A percentile compares a stretch with the other conserved stretches of the same genome.
Evolutionary conservation across 345 rosid species (phyloP).

Genomic region (Melastoma malabathricum): DNA sequence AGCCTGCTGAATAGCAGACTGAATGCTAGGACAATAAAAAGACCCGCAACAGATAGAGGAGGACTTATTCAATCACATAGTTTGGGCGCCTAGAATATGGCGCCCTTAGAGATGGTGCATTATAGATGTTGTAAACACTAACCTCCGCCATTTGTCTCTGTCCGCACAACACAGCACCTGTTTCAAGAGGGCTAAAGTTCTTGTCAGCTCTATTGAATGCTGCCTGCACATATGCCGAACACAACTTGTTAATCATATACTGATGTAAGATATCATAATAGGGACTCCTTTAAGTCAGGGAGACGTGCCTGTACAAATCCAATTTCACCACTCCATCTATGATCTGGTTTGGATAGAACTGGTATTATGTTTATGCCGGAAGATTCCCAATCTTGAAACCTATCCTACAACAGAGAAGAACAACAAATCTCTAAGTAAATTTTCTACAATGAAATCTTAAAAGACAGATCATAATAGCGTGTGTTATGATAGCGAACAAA

Average conservation of each 20-base stretch:
- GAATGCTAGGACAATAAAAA: too few relatives aligned
- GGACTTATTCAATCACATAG: too few relatives aligned
- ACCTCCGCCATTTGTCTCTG: conserved; percentile 98
- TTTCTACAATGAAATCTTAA: too few relatives aligned
- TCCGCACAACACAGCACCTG: conserved; percentile 82
- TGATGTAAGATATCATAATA: neutral
- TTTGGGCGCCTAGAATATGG: too few relatives aligned
- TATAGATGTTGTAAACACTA: conserved; percentile 11
- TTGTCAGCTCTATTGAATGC: conserved; percentile 70
- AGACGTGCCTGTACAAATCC: conserved; percentile 82
- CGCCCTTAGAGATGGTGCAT: too few relatives aligned
- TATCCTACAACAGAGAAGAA: conserved; percentile 37
- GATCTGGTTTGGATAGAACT: conserved; percentile 79
- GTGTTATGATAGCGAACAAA: neutral
- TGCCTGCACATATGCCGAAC: conserved; percentile 28
- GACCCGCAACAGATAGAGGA: neutral
- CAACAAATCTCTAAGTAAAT: conserved; percentile 1
- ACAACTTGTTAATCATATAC: neutral
- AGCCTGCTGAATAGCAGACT: too few relatives aligned
- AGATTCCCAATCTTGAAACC: conserved; percentile 83
- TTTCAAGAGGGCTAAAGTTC: conserved; percentile 35
- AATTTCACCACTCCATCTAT: conserved; percentile 70
- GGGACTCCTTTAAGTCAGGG: neutral
- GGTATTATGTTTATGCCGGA: conserved; percentile 77
- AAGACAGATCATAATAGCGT: conserved; percentile 1